These are phyloP conservation scores for Tylopilus sp. DNA, from an alignment of 1,284 basidiomycete genomes.

Conservation along the genomic window DNA sequence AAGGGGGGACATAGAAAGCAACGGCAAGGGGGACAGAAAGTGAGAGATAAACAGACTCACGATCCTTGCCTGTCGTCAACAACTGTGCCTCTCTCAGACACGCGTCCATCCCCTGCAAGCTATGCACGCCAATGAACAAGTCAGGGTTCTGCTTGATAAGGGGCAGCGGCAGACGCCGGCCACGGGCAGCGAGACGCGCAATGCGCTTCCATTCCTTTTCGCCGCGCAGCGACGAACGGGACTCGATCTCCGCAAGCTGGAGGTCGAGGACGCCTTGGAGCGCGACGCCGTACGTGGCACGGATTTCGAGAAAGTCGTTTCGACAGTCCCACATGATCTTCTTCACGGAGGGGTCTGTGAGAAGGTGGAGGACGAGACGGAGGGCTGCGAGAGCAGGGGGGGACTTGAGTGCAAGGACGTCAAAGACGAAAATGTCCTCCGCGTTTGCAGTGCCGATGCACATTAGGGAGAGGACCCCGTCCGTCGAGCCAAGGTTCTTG, in stretches of 20 bases:
- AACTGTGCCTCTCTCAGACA: constrained; percentile 33
- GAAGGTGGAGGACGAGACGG: constrained; percentile 38
- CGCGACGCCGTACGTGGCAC: constrained; percentile 38
- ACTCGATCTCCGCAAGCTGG: constrained; percentile 53
- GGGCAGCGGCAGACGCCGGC: constrained; percentile 37
- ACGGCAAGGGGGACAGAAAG: neutral
- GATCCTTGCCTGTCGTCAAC: constrained; percentile 39
- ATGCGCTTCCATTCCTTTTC: constrained; percentile 46
- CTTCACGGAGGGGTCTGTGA: constrained; percentile 41
- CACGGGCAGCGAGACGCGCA: constrained; percentile 39
- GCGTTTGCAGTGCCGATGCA: constrained; percentile 53
- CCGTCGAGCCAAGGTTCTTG: constrained; percentile 48
- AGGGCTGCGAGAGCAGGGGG: constrained; percentile 31
- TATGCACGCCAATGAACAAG: constrained; percentile 44
- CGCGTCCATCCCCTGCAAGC: constrained; percentile 44
- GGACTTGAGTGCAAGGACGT: constrained; percentile 45
- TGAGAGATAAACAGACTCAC: constrained; percentile 17
- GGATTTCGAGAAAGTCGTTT: constrained; percentile 54
- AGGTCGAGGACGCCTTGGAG: constrained; percentile 53
- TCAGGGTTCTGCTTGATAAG: constrained; percentile 39
- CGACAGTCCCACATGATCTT: constrained; percentile 62
- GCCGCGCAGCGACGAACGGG: constrained; percentile 42
- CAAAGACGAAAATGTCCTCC: constrained; percentile 54
- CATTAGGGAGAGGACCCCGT: constrained; percentile 54
- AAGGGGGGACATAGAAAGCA: neutral